A percentile compares a stretch with the other conserved stretches of the same genome.
phyloP scores from a whole-genome alignment of 768 basidiomycete genomes.

The Omphalotus guepiniiformis region DNA sequence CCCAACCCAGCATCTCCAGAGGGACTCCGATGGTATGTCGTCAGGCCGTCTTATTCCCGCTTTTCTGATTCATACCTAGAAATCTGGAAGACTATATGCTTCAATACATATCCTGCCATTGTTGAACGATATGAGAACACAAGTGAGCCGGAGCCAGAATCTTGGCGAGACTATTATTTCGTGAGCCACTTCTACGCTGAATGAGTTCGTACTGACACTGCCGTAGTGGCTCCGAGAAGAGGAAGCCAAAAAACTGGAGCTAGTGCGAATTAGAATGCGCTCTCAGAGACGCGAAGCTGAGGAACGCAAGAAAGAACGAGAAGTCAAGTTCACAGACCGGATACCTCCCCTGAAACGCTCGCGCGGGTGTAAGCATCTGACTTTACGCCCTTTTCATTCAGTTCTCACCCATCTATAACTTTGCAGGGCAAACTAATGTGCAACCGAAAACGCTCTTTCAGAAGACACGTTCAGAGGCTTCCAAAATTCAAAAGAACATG shows the following conservation, averaged over 20 bases:
- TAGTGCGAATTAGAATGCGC: conserved; percentile 57
- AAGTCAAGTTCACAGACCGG: conserved; percentile 71
- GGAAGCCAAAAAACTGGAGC: conserved; percentile 63
- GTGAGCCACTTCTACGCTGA: conserved; percentile 36
- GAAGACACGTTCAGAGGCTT: conserved; percentile 69
- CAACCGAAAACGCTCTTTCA: conserved; percentile 71
- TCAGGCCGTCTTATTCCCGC: not conserved
- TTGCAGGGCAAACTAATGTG: conserved; percentile 30
- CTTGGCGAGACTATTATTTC: conserved; percentile 68
- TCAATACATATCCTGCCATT: conserved; percentile 52
- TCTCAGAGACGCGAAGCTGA: conserved; percentile 65
- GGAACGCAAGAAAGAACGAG: conserved; percentile 71
- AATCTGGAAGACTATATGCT: conserved; percentile 65
- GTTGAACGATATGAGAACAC: conserved; percentile 41
- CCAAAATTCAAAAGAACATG: conserved; percentile 59
- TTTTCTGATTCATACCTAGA: conserved; percentile 32
- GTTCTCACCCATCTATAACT: not conserved
- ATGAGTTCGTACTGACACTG: conserved; percentile 10
- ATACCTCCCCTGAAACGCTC: conserved; percentile 63
- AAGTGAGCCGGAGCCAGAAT: conserved; percentile 43
- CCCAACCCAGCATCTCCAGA: conserved; percentile 42
- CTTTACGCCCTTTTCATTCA: not conserved
- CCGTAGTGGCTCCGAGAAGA: conserved; percentile 49
- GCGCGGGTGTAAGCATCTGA: conserved; percentile 48
- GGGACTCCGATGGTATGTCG: conserved; percentile 50